These are phyloP conservation scores for Aspergillus sp. DNA, from an alignment of 2,329 filamentous ascomycete genomes.

Conservation along the genomic window DNA sequence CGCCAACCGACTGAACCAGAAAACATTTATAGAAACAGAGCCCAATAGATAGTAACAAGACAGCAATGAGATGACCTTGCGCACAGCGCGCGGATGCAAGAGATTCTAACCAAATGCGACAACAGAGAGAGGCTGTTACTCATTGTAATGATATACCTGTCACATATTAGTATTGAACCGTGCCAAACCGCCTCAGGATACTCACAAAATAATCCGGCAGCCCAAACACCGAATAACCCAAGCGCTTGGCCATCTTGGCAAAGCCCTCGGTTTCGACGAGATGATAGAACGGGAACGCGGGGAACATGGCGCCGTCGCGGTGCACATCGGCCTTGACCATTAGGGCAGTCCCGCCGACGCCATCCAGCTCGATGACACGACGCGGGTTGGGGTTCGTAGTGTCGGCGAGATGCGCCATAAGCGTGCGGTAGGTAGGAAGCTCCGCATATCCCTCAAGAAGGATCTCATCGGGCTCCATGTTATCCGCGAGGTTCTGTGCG, in stretches of 20 bases:
- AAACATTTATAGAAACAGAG: background rate
- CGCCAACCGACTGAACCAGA: background rate
- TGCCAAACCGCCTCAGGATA: slow-evolving; percentile 11
- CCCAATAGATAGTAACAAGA: background rate
- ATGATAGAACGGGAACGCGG: slow-evolving; percentile 92
- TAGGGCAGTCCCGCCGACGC: slow-evolving; percentile 87
- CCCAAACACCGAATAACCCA: slow-evolving; percentile 84
- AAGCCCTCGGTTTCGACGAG: slow-evolving; percentile 98
- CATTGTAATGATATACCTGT: slow-evolving; percentile 87
- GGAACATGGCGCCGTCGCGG: slow-evolving; percentile 97
- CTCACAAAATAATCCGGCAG: slow-evolving; percentile 94
- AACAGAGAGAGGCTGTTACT: slow-evolving; percentile 49
- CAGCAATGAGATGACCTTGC: background rate
- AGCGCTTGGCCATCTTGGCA: slow-evolving; percentile 87
- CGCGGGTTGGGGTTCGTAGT: slow-evolving; percentile 53
- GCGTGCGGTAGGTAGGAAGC: slow-evolving; percentile 83
- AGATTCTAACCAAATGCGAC: background rate
- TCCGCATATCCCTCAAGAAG: slow-evolving; percentile 89
- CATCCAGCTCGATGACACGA: slow-evolving; percentile 74
- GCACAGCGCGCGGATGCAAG: slow-evolving; percentile 7
- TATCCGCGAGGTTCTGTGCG: slow-evolving; percentile 69
- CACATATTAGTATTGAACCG: slow-evolving; percentile 3
- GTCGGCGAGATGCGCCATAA: slow-evolving; percentile 82
- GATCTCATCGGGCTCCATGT: slow-evolving; percentile 89
- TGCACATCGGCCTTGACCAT: slow-evolving; percentile 97